A percentile compares a stretch with the other conserved stretches of the same genome.
phyloP scores from a whole-genome alignment of 2,329 filamentous ascomycete species.

The Fusarium penzigii region DNA sequence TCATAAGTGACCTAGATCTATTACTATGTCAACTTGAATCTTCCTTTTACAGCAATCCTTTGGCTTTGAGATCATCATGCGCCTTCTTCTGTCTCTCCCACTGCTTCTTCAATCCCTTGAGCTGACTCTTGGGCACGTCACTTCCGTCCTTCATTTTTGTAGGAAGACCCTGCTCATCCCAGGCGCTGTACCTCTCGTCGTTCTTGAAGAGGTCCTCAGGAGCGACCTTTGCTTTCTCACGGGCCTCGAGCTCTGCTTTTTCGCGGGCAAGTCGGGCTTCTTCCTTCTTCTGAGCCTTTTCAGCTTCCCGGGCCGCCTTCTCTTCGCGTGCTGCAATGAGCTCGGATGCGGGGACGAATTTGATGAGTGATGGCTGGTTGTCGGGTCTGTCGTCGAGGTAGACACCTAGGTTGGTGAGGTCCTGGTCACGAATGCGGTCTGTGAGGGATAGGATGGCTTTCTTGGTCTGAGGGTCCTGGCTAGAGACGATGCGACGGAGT shows the following conservation, averaged over 20 bases:
- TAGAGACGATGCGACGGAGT: constrained; percentile 56
- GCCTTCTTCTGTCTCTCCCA: constrained; percentile 90
- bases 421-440: constrained; percentile 77
- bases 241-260: constrained; percentile 54
- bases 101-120: constrained; percentile 84
- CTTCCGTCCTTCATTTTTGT: constrained; percentile 74
- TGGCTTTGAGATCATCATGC: constrained; percentile 60
- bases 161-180: constrained; percentile 82
- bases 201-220: constrained; percentile 58
- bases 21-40: neutral
- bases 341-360: constrained; percentile 59
- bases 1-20: neutral
- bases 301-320: constrained; percentile 60
- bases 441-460: constrained; percentile 76
- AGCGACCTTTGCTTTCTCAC: constrained; percentile 57
- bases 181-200: constrained; percentile 66
- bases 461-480: constrained; percentile 51
- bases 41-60: constrained; percentile 30
- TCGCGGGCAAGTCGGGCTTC: constrained; percentile 53
- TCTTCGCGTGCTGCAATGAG: constrained; percentile 60
- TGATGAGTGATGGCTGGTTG: constrained; percentile 70
- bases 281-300: constrained; percentile 58
- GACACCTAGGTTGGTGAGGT: constrained; percentile 79
- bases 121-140: constrained; percentile 76
- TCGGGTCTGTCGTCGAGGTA: constrained; percentile 83